Conservation (phyloP, 2,329 filamentous ascomycete species). For the Fusarium sp. region DNA sequence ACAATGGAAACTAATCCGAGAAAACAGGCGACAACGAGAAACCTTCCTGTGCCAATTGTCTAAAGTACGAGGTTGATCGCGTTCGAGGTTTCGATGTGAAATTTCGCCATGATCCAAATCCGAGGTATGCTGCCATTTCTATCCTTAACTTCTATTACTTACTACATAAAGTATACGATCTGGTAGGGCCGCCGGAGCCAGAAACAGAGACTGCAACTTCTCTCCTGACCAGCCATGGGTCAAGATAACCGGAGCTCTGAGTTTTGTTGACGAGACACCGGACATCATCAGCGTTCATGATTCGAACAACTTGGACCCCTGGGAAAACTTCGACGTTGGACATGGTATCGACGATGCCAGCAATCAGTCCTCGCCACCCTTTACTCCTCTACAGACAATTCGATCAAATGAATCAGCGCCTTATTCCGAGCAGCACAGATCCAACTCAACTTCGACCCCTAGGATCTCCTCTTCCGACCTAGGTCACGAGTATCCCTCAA, state of each 20-base stretch:
- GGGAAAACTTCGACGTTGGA: conserved; percentile 3
- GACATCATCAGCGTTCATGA: conserved; percentile 42
- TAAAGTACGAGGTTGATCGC: conserved; percentile 39
- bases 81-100: conserved; percentile 41
- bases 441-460: not conserved
- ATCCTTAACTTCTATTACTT: not conserved
- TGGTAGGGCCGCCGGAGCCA: conserved; percentile 21
- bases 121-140: conserved; percentile 18
- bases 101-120: conserved; percentile 42
- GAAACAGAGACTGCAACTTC: conserved; percentile 35
- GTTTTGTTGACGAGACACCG: conserved; percentile 43
- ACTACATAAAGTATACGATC: conserved; percentile 30
- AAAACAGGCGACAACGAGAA: conserved; percentile 32
- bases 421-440: conserved; percentile 1
- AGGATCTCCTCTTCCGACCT: not conserved
- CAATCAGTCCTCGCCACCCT: conserved; percentile 19
- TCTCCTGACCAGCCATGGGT: conserved; percentile 42
- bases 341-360: conserved; percentile 1
- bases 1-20: not conserved
- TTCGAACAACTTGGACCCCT: conserved; percentile 20
- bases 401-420: not conserved
- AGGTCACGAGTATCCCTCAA: conserved; percentile 21
- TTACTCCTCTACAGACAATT: not conserved
- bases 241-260: conserved; percentile 37
- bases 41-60: conserved; percentile 40